These are phyloP conservation scores for Trypanosoma brucei DNA, from an alignment of 208 protist genomes.

Conservation along the genomic window DNA sequence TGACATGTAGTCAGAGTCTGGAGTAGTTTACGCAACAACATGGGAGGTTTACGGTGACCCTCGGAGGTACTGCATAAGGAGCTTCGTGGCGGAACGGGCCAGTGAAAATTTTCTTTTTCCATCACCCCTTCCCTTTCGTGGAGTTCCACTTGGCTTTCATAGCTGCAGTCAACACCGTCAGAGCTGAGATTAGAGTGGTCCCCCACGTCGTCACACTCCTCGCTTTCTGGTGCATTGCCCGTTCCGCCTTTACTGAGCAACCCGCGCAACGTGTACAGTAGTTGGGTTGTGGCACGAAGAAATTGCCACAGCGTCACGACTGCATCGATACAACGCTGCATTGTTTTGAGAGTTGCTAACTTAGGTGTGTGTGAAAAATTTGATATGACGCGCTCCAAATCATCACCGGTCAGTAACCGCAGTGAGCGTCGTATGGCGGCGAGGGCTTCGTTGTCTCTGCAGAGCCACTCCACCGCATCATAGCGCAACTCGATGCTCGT, in stretches of 20 bases:
- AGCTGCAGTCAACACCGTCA: neutral
- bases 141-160: neutral
- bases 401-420: conserved; percentile 6
- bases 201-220: neutral
- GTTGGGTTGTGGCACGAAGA: conserved; percentile 9
- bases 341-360: conserved; percentile 14
- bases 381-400: conserved; percentile 24
- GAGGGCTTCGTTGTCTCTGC: conserved; percentile 26
- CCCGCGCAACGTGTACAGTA: conserved; percentile 2
- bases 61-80: too few species aligned
- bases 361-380: conserved; percentile 26
- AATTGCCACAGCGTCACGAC: conserved; percentile 21
- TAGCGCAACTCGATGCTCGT: conserved; percentile 61
- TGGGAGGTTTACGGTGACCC: conserved; percentile 2
- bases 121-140: neutral
- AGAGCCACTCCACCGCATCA: conserved; percentile 70
- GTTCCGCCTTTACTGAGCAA: neutral
- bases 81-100: too few species aligned
- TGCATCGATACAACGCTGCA: conserved; percentile 23
- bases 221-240: neutral
- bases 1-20: conserved; percentile 37
- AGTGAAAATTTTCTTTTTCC: too few species aligned
- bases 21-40: conserved; percentile 39
- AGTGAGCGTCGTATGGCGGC: conserved; percentile 18
- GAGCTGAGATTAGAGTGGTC: neutral